Evolutionary conservation across 768 basidiomycete species (phyloP).

Genomic region (Suillus spraguei): DNA sequence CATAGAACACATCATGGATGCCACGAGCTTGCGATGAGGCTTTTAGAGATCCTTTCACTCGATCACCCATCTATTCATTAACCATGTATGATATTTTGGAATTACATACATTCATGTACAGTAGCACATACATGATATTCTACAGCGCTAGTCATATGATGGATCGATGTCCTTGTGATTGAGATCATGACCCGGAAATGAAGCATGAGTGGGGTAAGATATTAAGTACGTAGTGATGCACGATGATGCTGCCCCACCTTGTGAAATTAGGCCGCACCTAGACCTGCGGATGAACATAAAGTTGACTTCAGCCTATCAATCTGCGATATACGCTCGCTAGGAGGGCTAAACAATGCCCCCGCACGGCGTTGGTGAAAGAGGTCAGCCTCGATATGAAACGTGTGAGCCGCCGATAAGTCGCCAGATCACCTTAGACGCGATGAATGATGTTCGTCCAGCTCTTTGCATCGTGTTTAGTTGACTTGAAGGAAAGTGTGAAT

Average conservation of each 20-base stretch:
- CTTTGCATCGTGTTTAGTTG: background rate
- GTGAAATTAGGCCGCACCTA: background rate
- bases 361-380: background rate
- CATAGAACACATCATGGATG: conserved; percentile 61
- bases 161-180: background rate
- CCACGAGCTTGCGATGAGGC: conserved; percentile 14
- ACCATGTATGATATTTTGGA: background rate
- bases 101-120: conserved; percentile 9
- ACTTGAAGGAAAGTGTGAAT: background rate
- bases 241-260: conserved; percentile 1
- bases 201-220: conserved; percentile 1
- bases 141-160: background rate
- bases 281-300: background rate
- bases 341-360: background rate
- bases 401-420: background rate
- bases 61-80: conserved; percentile 7
- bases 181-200: conserved; percentile 3
- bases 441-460: background rate
- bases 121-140: too few species aligned
- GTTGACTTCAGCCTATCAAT: background rate
- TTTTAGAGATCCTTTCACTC: conserved; percentile 2
- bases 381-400: background rate
- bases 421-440: background rate
- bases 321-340: background rate
- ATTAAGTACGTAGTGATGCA: background rate